Evolutionary conservation across 805 yeast genomes (phyloP), one percentile per base, ranked within the genome.

Genomic region (Pichia gijzeniarum): DNA sequence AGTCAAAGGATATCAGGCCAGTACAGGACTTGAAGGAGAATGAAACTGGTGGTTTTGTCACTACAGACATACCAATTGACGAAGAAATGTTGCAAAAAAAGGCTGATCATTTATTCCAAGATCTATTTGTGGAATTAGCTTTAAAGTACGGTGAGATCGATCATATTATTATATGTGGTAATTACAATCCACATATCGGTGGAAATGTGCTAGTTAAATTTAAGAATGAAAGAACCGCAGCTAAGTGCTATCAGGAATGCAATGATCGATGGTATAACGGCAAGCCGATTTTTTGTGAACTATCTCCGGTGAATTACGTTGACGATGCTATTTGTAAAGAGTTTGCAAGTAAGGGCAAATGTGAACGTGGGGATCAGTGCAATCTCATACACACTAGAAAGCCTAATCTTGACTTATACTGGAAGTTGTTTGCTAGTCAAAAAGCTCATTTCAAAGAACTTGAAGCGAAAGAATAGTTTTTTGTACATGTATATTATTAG

Each of bases 191-290:
- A 52, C 96, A 90, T 60, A 64, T 91, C 47, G 79, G 79, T 50
- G 98, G 98, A 1, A 89, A 88, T 59, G 95, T 90, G 0, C 86
- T 86, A 59, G 77, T 85, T 17, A 72, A 76, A 48, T 90, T 79
- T 60, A 59, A 66, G 28, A 63, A 70, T 21, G 74, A 73, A 18
- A 71, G 70, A 4, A 77, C 74, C 25, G 95, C 96, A 0, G 67
- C 66, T 31, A 63, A 61, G 40, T 90, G 89, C 3, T 71, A 76
- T 31, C 72, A 75, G 39, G 69, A 67, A 44, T 76, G 89, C 56
- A 87, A 86, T 58, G 73, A 79, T 28, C 74, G 93, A 47, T 90
- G 97, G 97, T 90, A 78, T 59, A 77, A 79, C 45, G 79, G 77
- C 8, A 65, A 80, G 45, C 98, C 97, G 0, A 78, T 90, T 0